Evolutionary conservation across 148 eudicot genomes (phyloP).

Genomic region (Polygonum maritimum): DNA sequence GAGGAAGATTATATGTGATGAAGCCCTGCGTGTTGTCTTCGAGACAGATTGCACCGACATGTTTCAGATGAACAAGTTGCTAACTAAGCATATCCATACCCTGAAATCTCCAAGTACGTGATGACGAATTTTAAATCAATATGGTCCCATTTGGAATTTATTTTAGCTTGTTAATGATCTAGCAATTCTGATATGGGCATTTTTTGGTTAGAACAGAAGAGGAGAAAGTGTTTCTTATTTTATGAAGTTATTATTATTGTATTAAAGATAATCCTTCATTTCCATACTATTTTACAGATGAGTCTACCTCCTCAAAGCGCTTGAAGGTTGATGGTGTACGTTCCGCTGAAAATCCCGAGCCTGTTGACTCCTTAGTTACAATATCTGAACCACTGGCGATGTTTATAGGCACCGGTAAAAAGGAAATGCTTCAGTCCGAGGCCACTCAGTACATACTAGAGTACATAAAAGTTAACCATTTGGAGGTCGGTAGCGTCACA

Average conservation of each 20-base stretch:
- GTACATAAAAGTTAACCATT: slow-evolving; percentile 46
- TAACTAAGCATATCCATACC: slow-evolving; percentile 52
- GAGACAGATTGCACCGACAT: slow-evolving; percentile 57
- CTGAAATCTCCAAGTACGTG: slow-evolving; percentile 46
- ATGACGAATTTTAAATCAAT: background rate
- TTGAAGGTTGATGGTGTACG: slow-evolving; percentile 35
- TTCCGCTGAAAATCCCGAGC: slow-evolving; percentile 24
- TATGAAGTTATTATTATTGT: background rate
- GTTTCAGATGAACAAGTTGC: slow-evolving; percentile 73
- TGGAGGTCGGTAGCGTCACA: slow-evolving; percentile 39
- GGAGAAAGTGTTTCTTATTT: background rate
- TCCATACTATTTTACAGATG: slow-evolving; percentile 23
- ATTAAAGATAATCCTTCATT: background rate
- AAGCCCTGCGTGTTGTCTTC: slow-evolving; percentile 47
- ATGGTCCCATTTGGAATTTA: background rate
- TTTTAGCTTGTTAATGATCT: background rate
- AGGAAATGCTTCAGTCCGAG: slow-evolving; percentile 52
- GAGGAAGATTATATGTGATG: slow-evolving; percentile 53
- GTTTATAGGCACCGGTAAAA: slow-evolving; percentile 49
- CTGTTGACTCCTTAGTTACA: slow-evolving; percentile 31
- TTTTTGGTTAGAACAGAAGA: background rate
- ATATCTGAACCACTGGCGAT: slow-evolving; percentile 61
- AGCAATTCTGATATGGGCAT: background rate
- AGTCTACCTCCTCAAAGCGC: slow-evolving; percentile 34
- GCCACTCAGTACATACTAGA: slow-evolving; percentile 48